phyloP scores from a whole-genome alignment of 1,139 yeast genomes.

The Pichia sp. region DNA sequence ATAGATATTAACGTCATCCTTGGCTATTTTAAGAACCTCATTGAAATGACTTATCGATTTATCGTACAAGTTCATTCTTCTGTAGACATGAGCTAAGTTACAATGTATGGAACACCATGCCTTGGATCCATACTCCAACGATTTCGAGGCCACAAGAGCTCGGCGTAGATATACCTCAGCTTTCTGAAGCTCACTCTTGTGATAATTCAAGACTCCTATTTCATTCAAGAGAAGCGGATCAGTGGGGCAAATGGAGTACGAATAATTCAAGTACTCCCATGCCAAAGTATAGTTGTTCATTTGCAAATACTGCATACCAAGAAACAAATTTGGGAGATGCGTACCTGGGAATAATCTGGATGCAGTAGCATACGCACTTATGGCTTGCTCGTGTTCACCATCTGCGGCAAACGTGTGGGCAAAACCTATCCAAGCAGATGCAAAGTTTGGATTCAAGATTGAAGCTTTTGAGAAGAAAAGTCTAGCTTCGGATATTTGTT shows the following conservation, averaged over 20 bases:
- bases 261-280: constrained; percentile 75
- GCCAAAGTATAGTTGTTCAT: constrained; percentile 80
- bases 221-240: constrained; percentile 91
- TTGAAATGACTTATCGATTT: constrained; percentile 73
- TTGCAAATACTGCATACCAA: constrained; percentile 95
- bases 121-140: constrained; percentile 71
- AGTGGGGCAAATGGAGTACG: constrained; percentile 71
- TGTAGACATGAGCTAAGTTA: constrained; percentile 86
- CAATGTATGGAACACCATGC: constrained; percentile 86
- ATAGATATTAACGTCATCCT: constrained; percentile 69
- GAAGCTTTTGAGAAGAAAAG: constrained; percentile 88
- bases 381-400: constrained; percentile 98
- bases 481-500: constrained; percentile 77
- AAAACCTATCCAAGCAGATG: constrained; percentile 97
- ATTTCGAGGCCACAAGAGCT: constrained; percentile 69
- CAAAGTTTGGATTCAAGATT: constrained; percentile 81
- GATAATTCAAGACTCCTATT: constrained; percentile 84
- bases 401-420: constrained; percentile 98
- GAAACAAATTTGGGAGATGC: constrained; percentile 81
- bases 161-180: constrained; percentile 72
- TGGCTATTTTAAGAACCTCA: constrained; percentile 67
- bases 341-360: constrained; percentile 92
- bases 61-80: constrained; percentile 59
- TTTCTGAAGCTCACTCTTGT: constrained; percentile 59
- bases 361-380: constrained; percentile 95